These are phyloP conservation scores for Linnemannia hyalina DNA, from an alignment of 192 early-diverging fungal species.

Conservation along the genomic window DNA sequence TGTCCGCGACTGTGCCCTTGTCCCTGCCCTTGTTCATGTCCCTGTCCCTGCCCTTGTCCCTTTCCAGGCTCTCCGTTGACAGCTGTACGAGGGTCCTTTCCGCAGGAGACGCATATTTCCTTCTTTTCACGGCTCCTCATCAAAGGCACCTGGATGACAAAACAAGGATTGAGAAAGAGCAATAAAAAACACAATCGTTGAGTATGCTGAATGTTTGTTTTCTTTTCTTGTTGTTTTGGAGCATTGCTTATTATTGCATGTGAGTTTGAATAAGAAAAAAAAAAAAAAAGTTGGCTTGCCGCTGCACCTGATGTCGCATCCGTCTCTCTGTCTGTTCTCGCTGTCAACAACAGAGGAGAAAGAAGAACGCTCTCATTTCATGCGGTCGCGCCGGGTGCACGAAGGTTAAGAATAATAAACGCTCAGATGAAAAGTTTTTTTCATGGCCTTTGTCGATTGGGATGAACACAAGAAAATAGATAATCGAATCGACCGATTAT, in stretches of 20 bases:
- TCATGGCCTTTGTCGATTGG: neutral
- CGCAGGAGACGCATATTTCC: constrained; percentile 40
- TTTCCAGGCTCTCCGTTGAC: neutral
- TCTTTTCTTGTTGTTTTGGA: neutral
- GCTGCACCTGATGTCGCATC: neutral
- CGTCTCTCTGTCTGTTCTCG: neutral
- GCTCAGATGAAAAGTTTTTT: neutral
- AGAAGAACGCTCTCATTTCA: neutral
- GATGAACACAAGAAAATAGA: constrained; percentile 3
- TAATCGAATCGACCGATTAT: neutral
- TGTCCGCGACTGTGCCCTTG: neutral
- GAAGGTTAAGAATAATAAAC: neutral
- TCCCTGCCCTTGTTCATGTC: neutral
- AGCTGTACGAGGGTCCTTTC: constrained; percentile 5
- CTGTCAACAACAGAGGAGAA: neutral
- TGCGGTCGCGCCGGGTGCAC: constrained; percentile 6
- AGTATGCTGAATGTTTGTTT: neutral
- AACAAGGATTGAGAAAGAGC: neutral
- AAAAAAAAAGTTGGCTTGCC: neutral
- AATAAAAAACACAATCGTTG: neutral
- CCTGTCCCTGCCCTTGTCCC: neutral
- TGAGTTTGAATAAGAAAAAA: neutral
- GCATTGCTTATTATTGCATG: neutral
- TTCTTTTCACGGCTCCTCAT: constrained; percentile 48
- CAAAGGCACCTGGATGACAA: constrained; percentile 27